These are phyloP conservation scores for Alternaria triticimaculans DNA, from an alignment of 2,329 filamentous ascomycete genomes.

Conservation along the genomic window DNA sequence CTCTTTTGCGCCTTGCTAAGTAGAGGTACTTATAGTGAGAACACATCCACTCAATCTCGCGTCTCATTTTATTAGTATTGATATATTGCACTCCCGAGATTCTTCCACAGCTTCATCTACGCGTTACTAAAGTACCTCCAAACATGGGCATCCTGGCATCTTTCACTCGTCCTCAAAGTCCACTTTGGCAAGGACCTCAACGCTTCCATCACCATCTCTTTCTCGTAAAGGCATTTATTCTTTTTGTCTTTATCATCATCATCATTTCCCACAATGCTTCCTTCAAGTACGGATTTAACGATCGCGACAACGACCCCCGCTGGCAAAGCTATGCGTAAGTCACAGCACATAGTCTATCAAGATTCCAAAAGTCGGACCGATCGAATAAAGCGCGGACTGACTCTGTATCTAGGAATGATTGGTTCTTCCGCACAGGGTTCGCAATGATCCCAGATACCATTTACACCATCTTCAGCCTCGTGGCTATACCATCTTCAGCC, in stretches of 20 bases:
- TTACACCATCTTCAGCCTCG: background rate
- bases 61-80: background rate
- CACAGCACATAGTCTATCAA: background rate
- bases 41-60: background rate
- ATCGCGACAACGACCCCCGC: background rate
- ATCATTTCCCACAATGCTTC: background rate
- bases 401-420: background rate
- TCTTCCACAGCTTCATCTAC: background rate
- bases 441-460: background rate
- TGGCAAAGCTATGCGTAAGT: background rate
- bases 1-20: background rate
- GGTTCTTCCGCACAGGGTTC: background rate
- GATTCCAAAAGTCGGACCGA: background rate
- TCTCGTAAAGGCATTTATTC: slow-evolving; percentile 5
- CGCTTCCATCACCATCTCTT: slow-evolving; percentile 17
- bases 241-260: background rate
- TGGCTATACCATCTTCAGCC: background rate
- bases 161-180: slow-evolving; percentile 6
- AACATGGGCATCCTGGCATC: slow-evolving; percentile 10
- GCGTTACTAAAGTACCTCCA: background rate
- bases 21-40: background rate
- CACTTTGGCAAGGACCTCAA: slow-evolving; percentile 16
- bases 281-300: background rate
- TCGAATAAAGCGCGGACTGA: background rate
- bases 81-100: background rate